Evolutionary conservation across 306 rosid genomes (phyloP).

Genomic region (Quercus ilex): DNA sequence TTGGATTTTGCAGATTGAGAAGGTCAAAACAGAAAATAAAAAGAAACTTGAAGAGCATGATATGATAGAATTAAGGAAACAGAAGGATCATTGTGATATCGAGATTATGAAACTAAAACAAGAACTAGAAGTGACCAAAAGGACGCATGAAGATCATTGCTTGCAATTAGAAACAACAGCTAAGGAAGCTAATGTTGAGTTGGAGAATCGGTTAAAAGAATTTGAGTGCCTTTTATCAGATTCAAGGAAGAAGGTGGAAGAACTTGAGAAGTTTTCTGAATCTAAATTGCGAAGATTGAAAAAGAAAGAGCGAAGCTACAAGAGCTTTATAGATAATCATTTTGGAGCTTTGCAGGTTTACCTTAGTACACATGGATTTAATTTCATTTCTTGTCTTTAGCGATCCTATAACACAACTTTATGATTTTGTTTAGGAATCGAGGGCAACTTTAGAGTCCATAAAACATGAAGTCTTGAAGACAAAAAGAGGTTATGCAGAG

Average conservation of each 20-base stretch:
- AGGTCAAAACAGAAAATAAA: constrained; percentile 64
- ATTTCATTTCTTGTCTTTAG: constrained; percentile 11
- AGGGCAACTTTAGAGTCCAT: constrained; percentile 58
- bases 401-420: constrained; percentile 10
- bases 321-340: constrained; percentile 46
- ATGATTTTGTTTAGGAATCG: constrained; percentile 52
- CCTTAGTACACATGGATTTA: constrained; percentile 14
- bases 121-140: constrained; percentile 58
- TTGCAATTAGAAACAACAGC: constrained; percentile 57
- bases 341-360: constrained; percentile 72
- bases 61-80: constrained; percentile 57
- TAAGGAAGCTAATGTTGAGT: constrained; percentile 53
- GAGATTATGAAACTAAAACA: constrained; percentile 65
- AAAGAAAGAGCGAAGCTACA: constrained; percentile 66
- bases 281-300: constrained; percentile 76
- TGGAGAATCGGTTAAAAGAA: constrained; percentile 58
- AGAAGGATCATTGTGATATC: constrained; percentile 50
- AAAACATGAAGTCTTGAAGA: constrained; percentile 59
- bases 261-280: constrained; percentile 70
- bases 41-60: constrained; percentile 78
- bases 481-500: constrained; percentile 55
- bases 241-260: constrained; percentile 65
- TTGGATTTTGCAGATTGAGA: constrained; percentile 56
- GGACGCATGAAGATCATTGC: constrained; percentile 52
- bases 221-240: constrained; percentile 50